Evolutionary conservation across 129 eudicot genomes (phyloP).

Genomic region (Centrapalus pauciflorus): DNA sequence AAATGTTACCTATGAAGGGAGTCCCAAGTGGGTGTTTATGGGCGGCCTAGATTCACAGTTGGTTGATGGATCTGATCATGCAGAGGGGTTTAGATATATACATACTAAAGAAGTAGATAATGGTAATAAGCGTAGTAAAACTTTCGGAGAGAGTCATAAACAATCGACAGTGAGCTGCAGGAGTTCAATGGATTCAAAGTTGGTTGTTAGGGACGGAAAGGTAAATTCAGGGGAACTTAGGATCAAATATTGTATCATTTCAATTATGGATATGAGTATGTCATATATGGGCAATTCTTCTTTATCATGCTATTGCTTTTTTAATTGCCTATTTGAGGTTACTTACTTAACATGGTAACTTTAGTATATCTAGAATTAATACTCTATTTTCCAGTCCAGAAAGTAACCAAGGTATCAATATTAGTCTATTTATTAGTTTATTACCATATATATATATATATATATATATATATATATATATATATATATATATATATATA

Average conservation of each 20-base stretch:
- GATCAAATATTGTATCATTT: conserved; percentile 36
- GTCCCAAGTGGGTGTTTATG: conserved; percentile 17
- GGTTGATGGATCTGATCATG: conserved; percentile 23
- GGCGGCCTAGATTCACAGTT: conserved; percentile 31
- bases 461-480: too few species aligned
- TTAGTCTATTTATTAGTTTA: too few species aligned
- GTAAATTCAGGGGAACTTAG: conserved; percentile 47
- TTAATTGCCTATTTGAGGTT: too few species aligned
- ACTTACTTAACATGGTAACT: too few species aligned
- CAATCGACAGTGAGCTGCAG: conserved; percentile 28
- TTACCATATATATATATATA: too few species aligned
- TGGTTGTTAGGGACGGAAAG: conserved; percentile 53
- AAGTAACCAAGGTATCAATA: too few species aligned
- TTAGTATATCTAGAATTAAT: too few species aligned
- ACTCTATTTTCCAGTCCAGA: too few species aligned
- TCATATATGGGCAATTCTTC: conserved; percentile 24
- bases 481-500: too few species aligned
- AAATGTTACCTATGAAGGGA: not conserved
- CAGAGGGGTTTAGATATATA: conserved; percentile 10
- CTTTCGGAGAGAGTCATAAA: conserved; percentile 18
- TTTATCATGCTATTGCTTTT: conserved; percentile 26
- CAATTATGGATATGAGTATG: conserved; percentile 23
- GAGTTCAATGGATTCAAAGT: conserved; percentile 36
- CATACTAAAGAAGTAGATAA: conserved; percentile 16
- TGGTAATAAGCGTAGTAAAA: conserved; percentile 30